Conservation (phyloP, 116 monocot genomes). For the Thalassia testudinum region DNA sequence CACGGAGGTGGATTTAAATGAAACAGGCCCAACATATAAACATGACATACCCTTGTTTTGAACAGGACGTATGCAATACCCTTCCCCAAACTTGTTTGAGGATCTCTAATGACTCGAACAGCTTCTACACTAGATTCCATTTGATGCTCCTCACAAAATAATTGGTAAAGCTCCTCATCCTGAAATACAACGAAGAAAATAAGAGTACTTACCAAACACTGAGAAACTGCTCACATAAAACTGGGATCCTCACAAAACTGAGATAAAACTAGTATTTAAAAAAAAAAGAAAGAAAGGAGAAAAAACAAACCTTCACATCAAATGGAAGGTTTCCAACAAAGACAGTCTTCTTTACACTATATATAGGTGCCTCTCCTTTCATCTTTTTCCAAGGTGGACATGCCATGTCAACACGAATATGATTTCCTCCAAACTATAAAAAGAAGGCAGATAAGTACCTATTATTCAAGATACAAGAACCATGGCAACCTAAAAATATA, state of each 20-base stretch:
- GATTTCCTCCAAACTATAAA: conserved; percentile 72
- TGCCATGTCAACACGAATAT: conserved; percentile 93
- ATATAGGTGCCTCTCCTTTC: conserved; percentile 61
- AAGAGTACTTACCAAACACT: too few species aligned
- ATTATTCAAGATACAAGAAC: not conserved
- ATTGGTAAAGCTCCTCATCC: conserved; percentile 90
- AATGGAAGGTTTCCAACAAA: conserved; percentile 96
- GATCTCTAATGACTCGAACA: conserved; percentile 81
- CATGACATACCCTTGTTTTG: conserved; percentile 66
- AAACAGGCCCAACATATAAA: not conserved
- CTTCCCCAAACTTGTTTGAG: conserved; percentile 73
- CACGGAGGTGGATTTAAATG: too few species aligned
- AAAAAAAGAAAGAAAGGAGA: conserved; percentile 1
- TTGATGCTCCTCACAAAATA: conserved; percentile 42
- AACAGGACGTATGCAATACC: conserved; percentile 94
- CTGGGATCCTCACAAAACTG: too few species aligned
- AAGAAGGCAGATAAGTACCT: not conserved
- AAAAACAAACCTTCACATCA: conserved; percentile 69
- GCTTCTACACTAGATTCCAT: conserved; percentile 57
- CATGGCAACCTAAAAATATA: not conserved
- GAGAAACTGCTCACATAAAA: too few species aligned
- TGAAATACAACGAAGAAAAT: conserved; percentile 10
- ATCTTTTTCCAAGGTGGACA: conserved; percentile 87
- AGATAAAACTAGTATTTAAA: too few species aligned
- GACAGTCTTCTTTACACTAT: conserved; percentile 79